Percentiles rank a stretch among this genome's conserved stretches.
Conservation (phyloP, 2,329 filamentous ascomycete species). For the Penicillium expansum region DNA sequence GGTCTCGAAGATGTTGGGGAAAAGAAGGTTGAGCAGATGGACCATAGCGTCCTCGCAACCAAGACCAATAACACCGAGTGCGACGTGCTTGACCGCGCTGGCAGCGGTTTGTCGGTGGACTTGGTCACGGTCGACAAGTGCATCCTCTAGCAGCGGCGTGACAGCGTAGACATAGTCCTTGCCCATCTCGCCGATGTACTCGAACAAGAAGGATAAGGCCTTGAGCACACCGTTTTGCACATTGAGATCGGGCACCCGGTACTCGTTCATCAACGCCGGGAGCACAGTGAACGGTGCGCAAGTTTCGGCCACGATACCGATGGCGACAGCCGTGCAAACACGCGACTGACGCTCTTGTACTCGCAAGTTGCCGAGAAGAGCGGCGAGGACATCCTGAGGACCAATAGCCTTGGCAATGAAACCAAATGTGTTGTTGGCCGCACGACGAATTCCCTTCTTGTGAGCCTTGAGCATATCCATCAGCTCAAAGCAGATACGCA, state of each 20-base stretch:
- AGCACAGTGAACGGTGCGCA: constrained; percentile 97
- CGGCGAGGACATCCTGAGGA: constrained; percentile 93
- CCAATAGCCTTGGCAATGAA: constrained; percentile 99
- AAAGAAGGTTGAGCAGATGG: constrained; percentile 91
- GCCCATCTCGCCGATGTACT: constrained; percentile 99
- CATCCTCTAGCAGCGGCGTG: constrained; percentile 91
- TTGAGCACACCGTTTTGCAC: constrained; percentile 99
- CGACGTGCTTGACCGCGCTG: constrained; percentile 95
- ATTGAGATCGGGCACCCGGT: constrained; percentile 95
- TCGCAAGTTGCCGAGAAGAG: constrained; percentile 90
- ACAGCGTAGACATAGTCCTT: constrained; percentile 99
- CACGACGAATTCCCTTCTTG: constrained; percentile 97
- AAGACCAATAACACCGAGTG: constrained; percentile 92
- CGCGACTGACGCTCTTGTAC: constrained; percentile 97
- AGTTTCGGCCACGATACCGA: constrained; percentile 97
- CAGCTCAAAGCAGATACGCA: constrained; percentile 98
- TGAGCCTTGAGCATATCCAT: constrained; percentile 99
- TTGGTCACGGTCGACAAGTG: constrained; percentile 95
- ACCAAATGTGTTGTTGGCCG: constrained; percentile 98
- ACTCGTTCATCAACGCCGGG: constrained; percentile 99
- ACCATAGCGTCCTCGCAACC: constrained; percentile 99
- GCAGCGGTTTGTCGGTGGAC: constrained; percentile 96
- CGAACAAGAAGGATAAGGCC: constrained; percentile 92
- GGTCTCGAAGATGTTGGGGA: constrained; percentile 96
- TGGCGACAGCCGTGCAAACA: constrained; percentile 97